Evolutionary conservation across 441 rosid species (phyloP), one percentile per base, ranked within the genome.

Genomic region (Aleurites moluccanus): DNA sequence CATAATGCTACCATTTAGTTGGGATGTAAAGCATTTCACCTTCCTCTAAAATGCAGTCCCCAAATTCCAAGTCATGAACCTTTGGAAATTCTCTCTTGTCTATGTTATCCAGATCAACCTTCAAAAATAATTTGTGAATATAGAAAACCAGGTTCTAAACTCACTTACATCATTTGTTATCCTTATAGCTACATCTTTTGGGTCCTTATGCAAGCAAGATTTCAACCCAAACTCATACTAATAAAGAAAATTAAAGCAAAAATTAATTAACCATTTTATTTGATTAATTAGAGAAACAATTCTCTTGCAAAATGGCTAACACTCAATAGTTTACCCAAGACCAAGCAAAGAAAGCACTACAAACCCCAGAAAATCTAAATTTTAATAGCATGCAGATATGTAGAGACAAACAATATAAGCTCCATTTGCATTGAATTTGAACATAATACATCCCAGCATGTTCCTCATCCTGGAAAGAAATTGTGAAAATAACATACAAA

Each of bases 1-100:
- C 99, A 44, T 95, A 95, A 72, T 95, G 99, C 99, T 98, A 95
- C 99, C 99, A 95, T 87, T 90, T 93, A 20, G 93, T 95, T 8
- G 99, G 99, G 77, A 95, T 92, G 90, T 95, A 95, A 50, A 95
- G 86, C 99, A 95, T 93, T 79, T 93, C 99, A 0, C 99, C 99
- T 81, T 91, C 99, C 72, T 91, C 97, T 64, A 95, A 77, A 67
- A 95, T 80, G 81, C 99, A 95, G 80, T 95, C 99, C 79, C 86
- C 50, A 75, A 93, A 95, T 62, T 91, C 98, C 67, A 89, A 78
- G 81, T 85, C 95, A 23, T 13, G 66, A 28, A 87, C 80, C 83
- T 86, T 87, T 35, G 96, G 93, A 75, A 87, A 93, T 75, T 84
- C 76, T 50, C 47, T 75, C 68, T 86, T 83, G 47, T 93, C 91